Evolutionary conservation across 257 asterid species (phyloP).

Genomic region (Fraxinus cuspidata): DNA sequence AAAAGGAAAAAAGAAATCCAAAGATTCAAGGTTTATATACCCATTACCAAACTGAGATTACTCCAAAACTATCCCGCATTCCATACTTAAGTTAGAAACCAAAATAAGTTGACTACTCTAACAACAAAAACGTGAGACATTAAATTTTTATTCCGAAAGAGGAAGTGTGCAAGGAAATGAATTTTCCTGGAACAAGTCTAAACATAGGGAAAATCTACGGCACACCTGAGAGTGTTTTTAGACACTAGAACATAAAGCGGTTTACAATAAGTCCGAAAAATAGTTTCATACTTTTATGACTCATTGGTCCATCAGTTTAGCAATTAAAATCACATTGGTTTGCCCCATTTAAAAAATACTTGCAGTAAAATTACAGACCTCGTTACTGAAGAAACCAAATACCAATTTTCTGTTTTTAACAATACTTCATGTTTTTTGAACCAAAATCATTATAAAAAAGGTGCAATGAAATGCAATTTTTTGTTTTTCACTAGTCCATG

Average conservation of each 20-base stretch:
- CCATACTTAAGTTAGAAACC: background rate
- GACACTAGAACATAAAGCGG: background rate
- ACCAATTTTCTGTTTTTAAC: background rate
- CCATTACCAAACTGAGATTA: background rate
- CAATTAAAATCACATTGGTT: background rate
- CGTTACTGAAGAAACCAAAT: background rate
- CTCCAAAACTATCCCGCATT: background rate
- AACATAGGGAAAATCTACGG: background rate
- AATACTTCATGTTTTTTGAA: background rate
- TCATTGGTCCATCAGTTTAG: background rate
- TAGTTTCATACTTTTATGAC: no score
- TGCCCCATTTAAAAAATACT: background rate
- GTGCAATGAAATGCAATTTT: background rate
- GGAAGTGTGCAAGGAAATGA: background rate
- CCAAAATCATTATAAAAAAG: background rate
- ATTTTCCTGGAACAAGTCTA: slow-evolving; percentile 6
- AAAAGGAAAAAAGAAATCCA: background rate
- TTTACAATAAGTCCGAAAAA: background rate
- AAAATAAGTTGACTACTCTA: background rate
- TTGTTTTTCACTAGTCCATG: background rate
- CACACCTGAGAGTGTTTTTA: background rate
- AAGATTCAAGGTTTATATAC: background rate
- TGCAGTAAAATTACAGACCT: background rate
- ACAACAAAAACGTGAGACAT: background rate
- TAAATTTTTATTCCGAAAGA: background rate